These are phyloP conservation scores for Mucor lusitanicus DNA, from an alignment of 371 early-diverging fungal species.

Conservation along the genomic window DNA sequence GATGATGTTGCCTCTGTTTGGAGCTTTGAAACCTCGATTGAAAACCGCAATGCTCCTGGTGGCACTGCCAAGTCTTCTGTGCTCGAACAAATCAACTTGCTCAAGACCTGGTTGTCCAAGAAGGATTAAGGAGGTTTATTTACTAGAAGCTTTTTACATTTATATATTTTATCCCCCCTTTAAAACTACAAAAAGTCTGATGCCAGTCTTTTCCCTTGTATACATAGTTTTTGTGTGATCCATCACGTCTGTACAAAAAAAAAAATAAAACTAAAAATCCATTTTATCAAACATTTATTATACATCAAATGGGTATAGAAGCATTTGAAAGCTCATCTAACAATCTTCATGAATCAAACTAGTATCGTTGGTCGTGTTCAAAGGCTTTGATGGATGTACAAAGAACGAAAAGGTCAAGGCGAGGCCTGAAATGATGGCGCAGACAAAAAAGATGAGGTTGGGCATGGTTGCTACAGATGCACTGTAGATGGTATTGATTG, in stretches of 20 bases:
- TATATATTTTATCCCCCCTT: background rate
- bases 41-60: slow-evolving; percentile 84
- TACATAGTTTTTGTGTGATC: no score
- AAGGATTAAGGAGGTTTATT: background rate
- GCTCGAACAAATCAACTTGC: slow-evolving; percentile 71
- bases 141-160: background rate
- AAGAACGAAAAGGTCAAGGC: background rate
- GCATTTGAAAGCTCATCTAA: background rate
- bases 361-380: background rate
- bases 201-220: no score
- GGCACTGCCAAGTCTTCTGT: slow-evolving; percentile 88
- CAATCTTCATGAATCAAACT: background rate
- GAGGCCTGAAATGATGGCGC: slow-evolving; percentile 13
- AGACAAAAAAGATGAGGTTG: slow-evolving; percentile 42
- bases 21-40: slow-evolving; percentile 88
- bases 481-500: slow-evolving; percentile 47
- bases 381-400: background rate
- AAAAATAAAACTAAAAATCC: no score
- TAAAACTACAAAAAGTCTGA: no score
- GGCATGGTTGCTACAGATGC: slow-evolving; percentile 49
- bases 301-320: background rate
- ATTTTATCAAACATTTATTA: no score
- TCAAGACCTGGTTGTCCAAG: slow-evolving; percentile 67
- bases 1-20: slow-evolving; percentile 80
- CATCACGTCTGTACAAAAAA: no score